These are phyloP conservation scores for Pseudohalonectria lignicola DNA, from an alignment of 2,329 filamentous ascomycete species.

Conservation along the genomic window DNA sequence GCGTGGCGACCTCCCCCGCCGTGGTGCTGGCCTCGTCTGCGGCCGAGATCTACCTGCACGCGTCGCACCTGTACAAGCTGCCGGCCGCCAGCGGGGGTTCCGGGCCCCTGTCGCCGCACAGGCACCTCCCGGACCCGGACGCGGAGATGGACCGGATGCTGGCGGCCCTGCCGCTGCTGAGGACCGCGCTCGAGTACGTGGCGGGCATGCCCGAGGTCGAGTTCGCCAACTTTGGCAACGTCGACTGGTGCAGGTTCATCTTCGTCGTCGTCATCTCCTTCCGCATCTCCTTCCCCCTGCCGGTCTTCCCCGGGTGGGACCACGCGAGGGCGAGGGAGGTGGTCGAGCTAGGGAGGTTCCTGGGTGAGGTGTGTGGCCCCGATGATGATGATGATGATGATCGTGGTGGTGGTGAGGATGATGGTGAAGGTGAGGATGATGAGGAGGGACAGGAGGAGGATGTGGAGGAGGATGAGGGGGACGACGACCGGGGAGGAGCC, in stretches of 20 bases:
- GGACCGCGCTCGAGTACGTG: slow-evolving; percentile 15
- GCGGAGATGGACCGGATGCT: slow-evolving; percentile 9
- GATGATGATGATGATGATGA: neutral
- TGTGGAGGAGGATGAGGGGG: neutral
- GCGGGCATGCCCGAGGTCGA: slow-evolving; percentile 5
- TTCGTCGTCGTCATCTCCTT: slow-evolving; percentile 28
- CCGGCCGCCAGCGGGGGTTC: slow-evolving; percentile 1
- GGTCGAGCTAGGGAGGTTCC: slow-evolving; percentile 26
- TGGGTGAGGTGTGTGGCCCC: slow-evolving; percentile 21
- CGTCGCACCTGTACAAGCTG: slow-evolving; percentile 22
- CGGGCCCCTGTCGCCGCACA: slow-evolving; percentile 5
- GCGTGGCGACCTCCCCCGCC: slow-evolving; percentile 8
- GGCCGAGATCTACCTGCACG: slow-evolving; percentile 26
- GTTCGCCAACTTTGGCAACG: slow-evolving; percentile 24
- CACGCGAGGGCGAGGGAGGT: slow-evolving; percentile 24
- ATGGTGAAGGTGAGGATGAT: neutral
- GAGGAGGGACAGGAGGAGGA: slow-evolving; percentile 5
- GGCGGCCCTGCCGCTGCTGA: slow-evolving; percentile 8
- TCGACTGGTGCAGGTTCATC: slow-evolving; percentile 33
- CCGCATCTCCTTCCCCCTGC: slow-evolving; percentile 33
- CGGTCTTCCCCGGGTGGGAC: slow-evolving; percentile 23
- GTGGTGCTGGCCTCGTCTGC: slow-evolving; percentile 15
- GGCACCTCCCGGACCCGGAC: slow-evolving; percentile 3
- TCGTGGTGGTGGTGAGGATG: neutral
- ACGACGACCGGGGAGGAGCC: no score